Percentiles rank a stretch among this genome's conserved stretches.
Conservation (phyloP, 2,329 filamentous ascomycete species). For the Pseudogymnoascus sp. region DNA sequence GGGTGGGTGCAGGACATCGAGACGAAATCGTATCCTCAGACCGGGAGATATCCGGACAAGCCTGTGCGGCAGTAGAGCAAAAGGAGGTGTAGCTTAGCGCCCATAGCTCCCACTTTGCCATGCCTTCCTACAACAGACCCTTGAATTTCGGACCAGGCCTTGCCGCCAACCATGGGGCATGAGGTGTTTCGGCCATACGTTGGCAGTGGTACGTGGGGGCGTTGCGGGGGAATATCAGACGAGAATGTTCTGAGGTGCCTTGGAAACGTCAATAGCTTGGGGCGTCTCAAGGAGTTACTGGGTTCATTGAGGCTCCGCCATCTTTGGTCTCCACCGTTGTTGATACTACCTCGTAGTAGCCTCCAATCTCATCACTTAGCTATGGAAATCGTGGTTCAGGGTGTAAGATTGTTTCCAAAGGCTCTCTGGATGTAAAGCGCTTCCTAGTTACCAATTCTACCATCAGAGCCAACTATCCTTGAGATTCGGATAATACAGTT, state of each 20-base stretch:
- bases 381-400: not conserved
- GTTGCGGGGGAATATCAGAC: not conserved
- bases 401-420: too few relatives aligned
- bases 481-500: not conserved
- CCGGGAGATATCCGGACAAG: not conserved
- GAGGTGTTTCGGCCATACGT: not conserved
- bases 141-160: not conserved
- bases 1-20: not conserved
- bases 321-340: not conserved
- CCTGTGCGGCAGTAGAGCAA: not conserved
- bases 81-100: not conserved
- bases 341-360: not conserved
- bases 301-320: not conserved
- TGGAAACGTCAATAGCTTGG: not conserved
- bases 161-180: not conserved
- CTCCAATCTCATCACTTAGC: not conserved
- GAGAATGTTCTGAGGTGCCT: not conserved
- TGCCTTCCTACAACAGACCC: not conserved
- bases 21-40: not conserved
- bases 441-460: not conserved
- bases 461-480: not conserved
- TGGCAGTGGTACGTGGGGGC: not conserved
- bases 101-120: constrained; percentile 1
- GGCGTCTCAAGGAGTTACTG: not conserved
- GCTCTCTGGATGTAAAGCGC: not conserved